Evolutionary conservation across 2,329 filamentous ascomycete species (phyloP).

Genomic region (Blastomyces emzantsi): DNA sequence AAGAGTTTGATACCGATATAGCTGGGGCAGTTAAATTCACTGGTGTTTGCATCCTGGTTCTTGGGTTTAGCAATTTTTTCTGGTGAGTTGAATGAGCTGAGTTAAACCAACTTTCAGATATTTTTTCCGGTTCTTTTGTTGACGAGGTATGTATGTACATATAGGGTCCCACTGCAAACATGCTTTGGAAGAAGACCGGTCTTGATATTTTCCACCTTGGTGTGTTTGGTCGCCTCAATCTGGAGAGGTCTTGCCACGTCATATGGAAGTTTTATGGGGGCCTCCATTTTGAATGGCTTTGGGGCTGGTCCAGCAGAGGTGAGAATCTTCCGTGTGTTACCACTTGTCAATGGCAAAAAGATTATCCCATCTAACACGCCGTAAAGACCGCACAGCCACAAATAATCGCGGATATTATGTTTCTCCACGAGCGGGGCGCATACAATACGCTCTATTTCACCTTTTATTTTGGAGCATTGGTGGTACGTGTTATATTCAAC

Average conservation of each 20-base stretch:
- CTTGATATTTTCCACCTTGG: conserved; percentile 43
- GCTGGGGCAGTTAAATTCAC: conserved; percentile 49
- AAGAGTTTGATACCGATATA: conserved; percentile 46
- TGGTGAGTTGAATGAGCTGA: conserved; percentile 35
- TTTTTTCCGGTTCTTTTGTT: not conserved
- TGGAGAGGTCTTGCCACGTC: conserved; percentile 51
- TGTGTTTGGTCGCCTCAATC: conserved; percentile 46
- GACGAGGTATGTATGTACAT: not conserved
- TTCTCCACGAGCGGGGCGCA: conserved; percentile 55
- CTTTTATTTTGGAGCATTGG: conserved; percentile 53
- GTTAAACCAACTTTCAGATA: no score
- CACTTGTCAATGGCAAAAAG: not conserved
- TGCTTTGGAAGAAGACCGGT: conserved; percentile 49
- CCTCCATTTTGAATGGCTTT: conserved; percentile 52
- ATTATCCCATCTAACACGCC: not conserved
- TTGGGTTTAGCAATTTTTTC: conserved; percentile 53
- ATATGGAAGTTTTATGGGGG: conserved; percentile 57
- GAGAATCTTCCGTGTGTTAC: conserved; percentile 3
- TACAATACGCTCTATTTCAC: conserved; percentile 55
- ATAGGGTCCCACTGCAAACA: conserved; percentile 47
- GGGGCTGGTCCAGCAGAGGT: conserved; percentile 53
- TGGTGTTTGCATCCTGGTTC: conserved; percentile 47
- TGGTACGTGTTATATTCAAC: conserved; percentile 34
- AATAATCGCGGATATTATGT: conserved; percentile 57
- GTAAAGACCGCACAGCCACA: conserved; percentile 48